These are phyloP conservation scores for Osmanthus fragrans DNA, from an alignment of 257 asterid genomes.

Conservation along the genomic window DNA sequence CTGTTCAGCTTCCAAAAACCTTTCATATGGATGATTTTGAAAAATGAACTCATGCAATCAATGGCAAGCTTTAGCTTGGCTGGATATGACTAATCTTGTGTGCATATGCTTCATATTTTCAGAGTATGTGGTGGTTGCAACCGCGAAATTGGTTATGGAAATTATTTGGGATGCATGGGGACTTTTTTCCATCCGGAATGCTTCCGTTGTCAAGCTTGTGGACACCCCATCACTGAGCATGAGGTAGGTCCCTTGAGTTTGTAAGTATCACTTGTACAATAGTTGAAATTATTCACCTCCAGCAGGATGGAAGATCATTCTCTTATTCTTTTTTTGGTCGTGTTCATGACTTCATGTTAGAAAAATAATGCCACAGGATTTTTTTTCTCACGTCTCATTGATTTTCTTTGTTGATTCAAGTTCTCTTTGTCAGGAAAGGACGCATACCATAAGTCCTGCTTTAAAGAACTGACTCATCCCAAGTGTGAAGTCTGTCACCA, in stretches of 20 bases:
- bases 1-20: not conserved
- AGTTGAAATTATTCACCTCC: not conserved
- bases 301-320: not conserved
- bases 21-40: not conserved
- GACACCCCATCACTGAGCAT: conserved; percentile 70
- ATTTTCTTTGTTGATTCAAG: conserved; percentile 65
- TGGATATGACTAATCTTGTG: conserved; percentile 7
- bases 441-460: conserved; percentile 85
- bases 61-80: too few species aligned
- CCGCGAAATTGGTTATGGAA: conserved; percentile 74
- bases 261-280: not conserved
- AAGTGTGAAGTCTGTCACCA: conserved; percentile 95
- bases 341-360: not conserved
- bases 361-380: not conserved
- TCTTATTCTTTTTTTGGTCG: not conserved
- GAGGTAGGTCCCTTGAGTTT: conserved; percentile 49
- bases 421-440: conserved; percentile 87
- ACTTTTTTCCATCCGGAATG: conserved; percentile 82
- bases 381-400: conserved; percentile 37
- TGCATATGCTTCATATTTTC: conserved; percentile 26
- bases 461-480: conserved; percentile 93
- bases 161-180: conserved; percentile 95
- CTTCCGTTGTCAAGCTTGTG: conserved; percentile 79
- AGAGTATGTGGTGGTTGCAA: conserved; percentile 85
- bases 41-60: not conserved